Evolutionary conservation across 176 grass and related monocot genomes (phyloP).

Genomic region (Panicum miliaceum): DNA sequence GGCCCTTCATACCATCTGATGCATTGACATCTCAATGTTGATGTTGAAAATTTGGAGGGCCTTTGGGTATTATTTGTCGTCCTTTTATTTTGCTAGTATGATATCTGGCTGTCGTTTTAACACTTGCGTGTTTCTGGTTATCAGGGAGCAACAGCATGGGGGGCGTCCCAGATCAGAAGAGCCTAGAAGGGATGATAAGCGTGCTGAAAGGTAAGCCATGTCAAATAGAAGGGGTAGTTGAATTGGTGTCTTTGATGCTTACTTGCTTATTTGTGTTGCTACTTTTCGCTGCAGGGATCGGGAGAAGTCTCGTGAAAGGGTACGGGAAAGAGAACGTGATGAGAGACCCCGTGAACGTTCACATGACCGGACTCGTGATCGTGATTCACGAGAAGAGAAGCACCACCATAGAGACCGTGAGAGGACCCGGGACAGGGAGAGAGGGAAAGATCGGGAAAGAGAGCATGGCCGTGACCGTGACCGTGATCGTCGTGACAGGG

Average conservation of each 20-base stretch:
- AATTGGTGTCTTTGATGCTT: neutral
- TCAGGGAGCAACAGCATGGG: constrained; percentile 70
- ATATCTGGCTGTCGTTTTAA: constrained; percentile 6
- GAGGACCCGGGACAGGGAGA: constrained; percentile 59
- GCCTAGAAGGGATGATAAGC: constrained; percentile 69
- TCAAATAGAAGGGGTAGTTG: neutral
- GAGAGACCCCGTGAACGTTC: constrained; percentile 62
- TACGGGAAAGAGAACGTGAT: constrained; percentile 51
- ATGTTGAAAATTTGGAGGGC: neutral
- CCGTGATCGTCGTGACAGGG: constrained; percentile 56
- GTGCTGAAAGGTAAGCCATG: constrained; percentile 52
- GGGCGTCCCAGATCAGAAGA: constrained; percentile 74
- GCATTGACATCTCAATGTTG: constrained; percentile 13
- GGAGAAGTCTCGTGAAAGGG: constrained; percentile 73
- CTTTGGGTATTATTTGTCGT: constrained; percentile 3
- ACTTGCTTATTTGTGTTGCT: constrained; percentile 14
- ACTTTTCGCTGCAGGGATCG: constrained; percentile 43
- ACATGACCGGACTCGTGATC: constrained; percentile 66
- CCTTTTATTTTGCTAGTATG: neutral
- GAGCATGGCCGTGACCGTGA: constrained; percentile 70
- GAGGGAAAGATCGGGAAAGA: constrained; percentile 59
- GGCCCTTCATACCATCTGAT: constrained; percentile 6
- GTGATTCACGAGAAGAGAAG: constrained; percentile 70
- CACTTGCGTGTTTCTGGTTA: neutral
- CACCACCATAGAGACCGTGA: constrained; percentile 68